A percentile compares a stretch with the other conserved stretches of the same genome.
Evolutionary conservation across 371 early-diverging fungal genomes (phyloP).

Genomic region (Syncephalastrum racemosum): DNA sequence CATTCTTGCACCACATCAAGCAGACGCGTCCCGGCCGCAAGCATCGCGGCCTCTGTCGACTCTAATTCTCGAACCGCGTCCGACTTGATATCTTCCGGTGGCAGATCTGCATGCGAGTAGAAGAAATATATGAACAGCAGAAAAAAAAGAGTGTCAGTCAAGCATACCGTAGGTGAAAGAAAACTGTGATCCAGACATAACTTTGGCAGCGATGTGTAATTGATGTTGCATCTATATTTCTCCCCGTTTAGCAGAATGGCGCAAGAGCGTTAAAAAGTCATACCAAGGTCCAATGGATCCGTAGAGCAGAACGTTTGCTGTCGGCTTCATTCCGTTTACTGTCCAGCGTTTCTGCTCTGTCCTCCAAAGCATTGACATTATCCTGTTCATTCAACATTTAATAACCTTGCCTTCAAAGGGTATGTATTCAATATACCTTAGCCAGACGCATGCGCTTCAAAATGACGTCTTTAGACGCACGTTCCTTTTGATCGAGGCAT

Average conservation of each 20-base stretch:
- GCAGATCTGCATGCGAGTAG: not conserved
- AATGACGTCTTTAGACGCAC: conserved; percentile 12
- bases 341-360: conserved; percentile 1
- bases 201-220: conserved; percentile 5
- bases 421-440: conserved; percentile 11
- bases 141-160: not conserved
- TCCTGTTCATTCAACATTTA: conserved; percentile 5
- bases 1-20: conserved; percentile 7
- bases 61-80: not conserved
- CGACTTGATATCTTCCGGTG: not conserved
- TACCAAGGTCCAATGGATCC: conserved; percentile 21
- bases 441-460: conserved; percentile 17
- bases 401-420: not conserved
- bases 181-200: not conserved
- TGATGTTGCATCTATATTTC: not conserved
- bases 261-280: not conserved
- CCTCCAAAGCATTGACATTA: not conserved
- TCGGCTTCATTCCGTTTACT: conserved; percentile 1
- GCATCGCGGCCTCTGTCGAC: not conserved
- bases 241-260: not conserved
- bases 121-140: not conserved
- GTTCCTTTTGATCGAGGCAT: conserved; percentile 7
- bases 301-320: conserved; percentile 8
- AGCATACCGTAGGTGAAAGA: not conserved
- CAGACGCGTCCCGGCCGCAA: not conserved